phyloP scores from a whole-genome alignment of 2,329 filamentous ascomycete species.

The Aspergillus cejpii region DNA sequence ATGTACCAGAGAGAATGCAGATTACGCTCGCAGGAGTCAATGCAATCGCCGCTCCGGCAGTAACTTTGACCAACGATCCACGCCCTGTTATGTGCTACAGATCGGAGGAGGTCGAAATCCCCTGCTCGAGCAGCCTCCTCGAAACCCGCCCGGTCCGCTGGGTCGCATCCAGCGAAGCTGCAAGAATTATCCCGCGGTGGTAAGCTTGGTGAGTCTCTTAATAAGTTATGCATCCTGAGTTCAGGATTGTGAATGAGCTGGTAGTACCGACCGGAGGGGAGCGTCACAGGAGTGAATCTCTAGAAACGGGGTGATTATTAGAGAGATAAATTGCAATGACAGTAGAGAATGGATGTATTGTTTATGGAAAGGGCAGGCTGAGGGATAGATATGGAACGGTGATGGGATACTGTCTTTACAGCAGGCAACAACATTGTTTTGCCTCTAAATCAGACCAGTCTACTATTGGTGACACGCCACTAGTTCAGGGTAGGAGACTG shows the following conservation, averaged over 20 bases:
- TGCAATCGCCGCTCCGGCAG: background rate
- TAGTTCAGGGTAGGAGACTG: background rate
- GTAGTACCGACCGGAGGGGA: background rate
- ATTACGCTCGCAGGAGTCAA: background rate
- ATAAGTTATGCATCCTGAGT: background rate
- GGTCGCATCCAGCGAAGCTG: background rate
- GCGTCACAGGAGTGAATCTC: background rate
- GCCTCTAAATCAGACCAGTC: background rate
- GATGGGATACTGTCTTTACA: background rate
- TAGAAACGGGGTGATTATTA: background rate
- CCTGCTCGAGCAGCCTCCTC: slow-evolving; percentile 3
- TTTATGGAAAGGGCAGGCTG: background rate
- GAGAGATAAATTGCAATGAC: background rate
- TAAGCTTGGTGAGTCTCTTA: background rate
- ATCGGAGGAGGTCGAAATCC: slow-evolving; percentile 2
- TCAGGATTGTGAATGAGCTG: background rate
- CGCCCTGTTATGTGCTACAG: slow-evolving; percentile 1
- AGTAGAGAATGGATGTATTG: background rate
- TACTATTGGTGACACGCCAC: background rate
- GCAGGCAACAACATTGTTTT: background rate
- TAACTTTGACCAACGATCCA: background rate
- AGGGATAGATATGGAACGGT: background rate
- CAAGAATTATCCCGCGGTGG: background rate
- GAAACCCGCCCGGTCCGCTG: background rate
- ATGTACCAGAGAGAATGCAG: slow-evolving; percentile 20